These are phyloP conservation scores for Cyclotella atomus DNA, from an alignment of 108 stramenopile species.

Conservation along the genomic window DNA sequence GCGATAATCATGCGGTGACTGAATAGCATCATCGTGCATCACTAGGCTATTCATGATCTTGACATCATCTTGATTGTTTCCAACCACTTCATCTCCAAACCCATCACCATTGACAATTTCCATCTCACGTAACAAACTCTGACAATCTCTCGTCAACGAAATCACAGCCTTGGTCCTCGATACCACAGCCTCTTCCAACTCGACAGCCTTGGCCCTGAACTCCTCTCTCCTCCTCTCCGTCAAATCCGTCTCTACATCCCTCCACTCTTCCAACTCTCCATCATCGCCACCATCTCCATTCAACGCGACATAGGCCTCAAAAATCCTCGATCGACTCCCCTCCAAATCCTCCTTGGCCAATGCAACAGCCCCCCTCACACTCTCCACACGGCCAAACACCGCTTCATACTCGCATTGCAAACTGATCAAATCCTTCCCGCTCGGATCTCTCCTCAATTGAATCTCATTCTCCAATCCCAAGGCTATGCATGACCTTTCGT, in stretches of 20 bases:
- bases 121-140: constrained; percentile 77
- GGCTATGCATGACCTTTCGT: constrained; percentile 49
- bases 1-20: background rate
- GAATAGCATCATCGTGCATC: background rate
- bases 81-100: constrained; percentile 13
- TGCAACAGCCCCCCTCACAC: constrained; percentile 42
- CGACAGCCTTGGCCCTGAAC: constrained; percentile 68
- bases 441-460: constrained; percentile 51
- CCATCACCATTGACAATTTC: too few species aligned
- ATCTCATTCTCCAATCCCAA: constrained; percentile 47
- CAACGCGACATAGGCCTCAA: constrained; percentile 70
- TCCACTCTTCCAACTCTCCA: constrained; percentile 56
- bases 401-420: constrained; percentile 59
- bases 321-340: constrained; percentile 50
- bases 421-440: background rate
- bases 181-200: constrained; percentile 70
- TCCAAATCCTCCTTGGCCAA: constrained; percentile 60
- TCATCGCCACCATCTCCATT: constrained; percentile 30
- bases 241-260: constrained; percentile 69
- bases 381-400: constrained; percentile 64
- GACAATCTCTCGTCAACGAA: constrained; percentile 77
- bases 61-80: constrained; percentile 41
- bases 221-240: constrained; percentile 57
- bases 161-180: constrained; percentile 72
- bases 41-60: constrained; percentile 49